Base-by-base conservation (phyloP, 805 yeast genomes). In the Ascoidea rubescens region DNA sequence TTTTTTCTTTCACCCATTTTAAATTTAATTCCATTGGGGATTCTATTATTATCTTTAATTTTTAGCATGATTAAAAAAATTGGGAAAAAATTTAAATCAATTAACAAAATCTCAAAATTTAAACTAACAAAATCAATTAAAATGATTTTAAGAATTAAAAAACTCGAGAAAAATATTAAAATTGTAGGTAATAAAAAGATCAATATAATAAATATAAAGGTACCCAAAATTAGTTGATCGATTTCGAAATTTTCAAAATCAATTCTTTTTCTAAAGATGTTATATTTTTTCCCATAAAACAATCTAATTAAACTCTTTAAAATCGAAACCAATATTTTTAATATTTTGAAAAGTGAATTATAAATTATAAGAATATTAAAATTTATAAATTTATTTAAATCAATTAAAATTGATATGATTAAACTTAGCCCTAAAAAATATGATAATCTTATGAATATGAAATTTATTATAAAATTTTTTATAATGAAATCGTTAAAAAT, bases 271-370 rank as follows among this genome's bases (percentile, higher is more conserved):
- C 98, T 76, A 60, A 93, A 68, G 4, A 84, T 80, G 61, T 93
- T 93, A 58, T 80, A 83, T 65, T 90, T 89, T 65, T 84, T 85
- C 1, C 99, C 99, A 52, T 91, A 75, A 59, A 93, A 91, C 47
- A 95, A 70, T 57, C 88, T 82, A 66, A 87, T 86, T 52, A 93
- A 71, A 10, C 96, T 87, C 50, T 71, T 70, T 54, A 93, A 65
- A 5, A 82, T 75, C 45, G 74, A 74, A 21, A 85, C 64, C 60
- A 87, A 96, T 75, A 88, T 82, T 54, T 77, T 75, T 66, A 84
- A 91, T 5, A 93, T 73, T 58, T 84, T 80, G 5, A 96, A 82
- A 14, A 91, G 78, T 5, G 93, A 82, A 58, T 78, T 75, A 61
- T 88, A 88, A 62, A 91, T 87, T 54, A 88, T 73, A 55, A 78